Evolutionary conservation across 148 eudicot species (phyloP), one percentile per base, ranked within the genome.

Genomic region (Spergularia bocconei): DNA sequence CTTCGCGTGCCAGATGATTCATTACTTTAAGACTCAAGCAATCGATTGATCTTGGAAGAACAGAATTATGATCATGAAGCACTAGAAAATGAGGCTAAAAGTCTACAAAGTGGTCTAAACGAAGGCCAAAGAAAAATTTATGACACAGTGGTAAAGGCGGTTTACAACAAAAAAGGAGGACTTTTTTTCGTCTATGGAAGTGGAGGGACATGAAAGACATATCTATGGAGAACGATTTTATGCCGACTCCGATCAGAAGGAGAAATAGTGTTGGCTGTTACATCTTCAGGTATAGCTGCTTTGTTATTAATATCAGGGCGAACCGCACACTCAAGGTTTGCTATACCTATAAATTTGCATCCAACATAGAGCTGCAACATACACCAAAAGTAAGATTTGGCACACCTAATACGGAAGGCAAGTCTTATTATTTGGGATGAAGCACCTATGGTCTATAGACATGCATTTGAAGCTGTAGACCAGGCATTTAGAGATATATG

Each of bases 401-500:
- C 33, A 29, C 33, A 29, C 33, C 33, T 29, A 1, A 29, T 29
- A 29, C 33, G 33, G 33, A 29, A 29, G 33, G 33, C 33, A 29
- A 29, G 33, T 29, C 33, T 29, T 29, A 29, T 29, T 29, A 29
- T n/a, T n/a, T n/a, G n/a, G n/a, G n/a, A n/a, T n/a, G n/a, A n/a
- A n/a, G n/a, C n/a, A n/a, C n/a, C n/a, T 48, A 67, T 67, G 70
- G 51, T 51, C 17, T 56, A 67, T 20, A 21, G 16, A 47, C 54
- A 67, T 19, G 56, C 70, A 19, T 63, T 25, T 33, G 47, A 63
- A 16, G 67, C 67, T 33, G 17, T 13, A 6, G 44, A 63, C 25
- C 23, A 56, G 7, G 13, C 29, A 2, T 67, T 47, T 19, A 47
- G 36, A 12, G 54, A 67, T 65, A 50, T 48, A 0, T 19, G 53